Evolutionary conservation across 2,329 filamentous ascomycete species (phyloP), one percentile per base, ranked within the genome.

Genomic region (Teratosphaeria viscida): DNA sequence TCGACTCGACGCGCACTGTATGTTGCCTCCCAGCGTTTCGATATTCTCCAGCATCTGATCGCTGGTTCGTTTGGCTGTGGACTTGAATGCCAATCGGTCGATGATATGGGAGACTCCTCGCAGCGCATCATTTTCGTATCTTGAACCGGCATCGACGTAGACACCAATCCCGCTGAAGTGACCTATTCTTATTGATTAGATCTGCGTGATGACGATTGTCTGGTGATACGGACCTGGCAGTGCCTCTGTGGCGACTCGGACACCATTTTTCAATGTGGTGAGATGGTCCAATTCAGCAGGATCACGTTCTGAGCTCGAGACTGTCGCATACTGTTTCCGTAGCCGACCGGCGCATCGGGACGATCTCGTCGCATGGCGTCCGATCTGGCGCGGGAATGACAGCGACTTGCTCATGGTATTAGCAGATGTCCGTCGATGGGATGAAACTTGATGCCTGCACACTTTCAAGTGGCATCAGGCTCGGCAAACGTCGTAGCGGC

Each of bases 161-260:
- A 97, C 90, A 53, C 94, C 94, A 16, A 99, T 88, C 56, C 91
- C 94, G 3, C 92, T 89, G 74, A 99, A 99, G 67, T 92, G 92
- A 52, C 94, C 29, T 32, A 7, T 32, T 32, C 29, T 5, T 32
- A 32, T 32, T 32, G 29, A 32, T 32, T 32, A 32, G 29, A 32
- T 32, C 3, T 32, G 7, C 2, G 5, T 32, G 29, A 32, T 1
- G 7, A 32, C 1, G 29, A 32, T 32, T 32, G 29, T 1, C 0
- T 5, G 7, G 29, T 32, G 29, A 7, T 32, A 32, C 29, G 29
- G 7, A 32, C 29, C 94, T 1, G 92, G 92, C 11, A 97, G 82
- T 59, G 92, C 91, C 74, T 99, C 94, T 53, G 92, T 96, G 27
- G 94, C 94, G 61, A 99, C 90, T 60, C 92, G 89, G 65, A 99